A percentile compares a stretch with the other conserved stretches of the same genome.
These are phyloP conservation scores for Puya raimondii DNA, from an alignment of 176 grass and related monocot species.

Conservation along the genomic window DNA sequence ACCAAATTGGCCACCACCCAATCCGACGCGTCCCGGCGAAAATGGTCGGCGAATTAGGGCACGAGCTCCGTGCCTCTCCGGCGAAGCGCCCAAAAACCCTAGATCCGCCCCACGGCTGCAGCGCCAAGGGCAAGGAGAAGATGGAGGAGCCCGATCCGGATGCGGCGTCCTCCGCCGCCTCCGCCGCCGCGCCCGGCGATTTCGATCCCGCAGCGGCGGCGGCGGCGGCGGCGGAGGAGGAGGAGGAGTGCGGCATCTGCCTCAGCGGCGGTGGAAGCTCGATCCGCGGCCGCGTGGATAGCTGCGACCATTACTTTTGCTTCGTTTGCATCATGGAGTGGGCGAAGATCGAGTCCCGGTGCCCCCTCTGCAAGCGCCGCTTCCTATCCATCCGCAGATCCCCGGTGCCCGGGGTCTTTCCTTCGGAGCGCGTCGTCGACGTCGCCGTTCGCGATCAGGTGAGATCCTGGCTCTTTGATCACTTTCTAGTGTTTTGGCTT, in stretches of 20 bases:
- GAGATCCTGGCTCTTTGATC: not conserved
- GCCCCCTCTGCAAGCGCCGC: constrained; percentile 71
- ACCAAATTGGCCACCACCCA: too few species aligned
- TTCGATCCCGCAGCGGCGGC: not conserved
- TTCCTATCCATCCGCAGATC: constrained; percentile 59
- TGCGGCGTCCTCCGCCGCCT: not conserved
- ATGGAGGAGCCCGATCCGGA: not conserved
- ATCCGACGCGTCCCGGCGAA: too few species aligned
- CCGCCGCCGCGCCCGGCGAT: not conserved
- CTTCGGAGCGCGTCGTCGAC: constrained; percentile 38
- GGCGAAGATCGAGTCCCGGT: constrained; percentile 78
- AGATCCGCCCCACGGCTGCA: not conserved
- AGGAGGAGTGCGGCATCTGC: constrained; percentile 65
- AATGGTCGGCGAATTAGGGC: not conserved
- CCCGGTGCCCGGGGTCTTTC: constrained; percentile 37
- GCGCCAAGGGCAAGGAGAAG: constrained; percentile 22
- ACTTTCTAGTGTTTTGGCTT: not conserved
- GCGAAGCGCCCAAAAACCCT: constrained; percentile 17
- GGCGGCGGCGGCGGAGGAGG: constrained; percentile 8
- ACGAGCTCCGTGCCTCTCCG: not conserved
- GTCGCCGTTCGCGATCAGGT: constrained; percentile 69
- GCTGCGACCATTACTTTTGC: constrained; percentile 79
- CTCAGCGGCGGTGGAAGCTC: constrained; percentile 16
- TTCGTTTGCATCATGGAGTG: constrained; percentile 95
- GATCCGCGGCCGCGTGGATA: constrained; percentile 60